phyloP scores from a whole-genome alignment of 495 filamentous ascomycete genomes.

The Lasiosphaeriaceae sp. region DNA sequence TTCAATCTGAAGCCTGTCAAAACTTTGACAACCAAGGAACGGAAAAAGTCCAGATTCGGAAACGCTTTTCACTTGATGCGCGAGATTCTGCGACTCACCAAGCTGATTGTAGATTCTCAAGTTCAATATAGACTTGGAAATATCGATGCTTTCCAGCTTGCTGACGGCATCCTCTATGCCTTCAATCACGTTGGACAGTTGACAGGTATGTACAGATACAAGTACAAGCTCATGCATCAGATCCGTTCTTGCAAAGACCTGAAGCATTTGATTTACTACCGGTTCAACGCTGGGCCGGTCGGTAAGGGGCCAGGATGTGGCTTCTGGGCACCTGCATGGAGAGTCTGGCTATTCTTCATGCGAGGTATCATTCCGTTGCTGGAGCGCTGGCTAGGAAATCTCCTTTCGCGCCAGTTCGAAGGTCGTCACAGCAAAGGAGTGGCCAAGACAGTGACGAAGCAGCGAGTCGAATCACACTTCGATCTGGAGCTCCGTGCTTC shows the following conservation, averaged over 20 bases:
- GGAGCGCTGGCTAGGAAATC: constrained; percentile 95
- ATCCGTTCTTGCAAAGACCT: constrained; percentile 98
- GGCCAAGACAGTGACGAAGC: constrained; percentile 98
- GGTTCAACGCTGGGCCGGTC: constrained; percentile 96
- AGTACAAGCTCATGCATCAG: constrained; percentile 99
- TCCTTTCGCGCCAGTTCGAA: constrained; percentile 96
- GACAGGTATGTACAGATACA: constrained; percentile 99
- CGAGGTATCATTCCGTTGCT: constrained; percentile 94
- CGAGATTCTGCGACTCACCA: constrained; percentile 95
- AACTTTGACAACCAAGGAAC: constrained; percentile 97
- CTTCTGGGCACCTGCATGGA: constrained; percentile 99
- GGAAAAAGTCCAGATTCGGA: constrained; percentile 99
- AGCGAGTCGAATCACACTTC: constrained; percentile 98
- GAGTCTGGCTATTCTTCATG: constrained; percentile 99
- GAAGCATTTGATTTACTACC: constrained; percentile 99
- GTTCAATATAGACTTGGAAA: constrained; percentile 98
- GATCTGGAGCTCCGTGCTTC: constrained; percentile 96
- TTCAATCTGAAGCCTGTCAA: constrained; percentile 99
- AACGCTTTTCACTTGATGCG: constrained; percentile 99
- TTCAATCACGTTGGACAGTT: constrained; percentile 99
- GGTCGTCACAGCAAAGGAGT: constrained; percentile 99
- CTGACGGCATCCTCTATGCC: constrained; percentile 96
- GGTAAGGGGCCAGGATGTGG: constrained; percentile 98
- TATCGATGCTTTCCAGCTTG: constrained; percentile 98
- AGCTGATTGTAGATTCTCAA: constrained; percentile 97